These are phyloP conservation scores for Rhodomyrtus psidioides DNA, from an alignment of 441 rosid genomes.

Conservation along the genomic window DNA sequence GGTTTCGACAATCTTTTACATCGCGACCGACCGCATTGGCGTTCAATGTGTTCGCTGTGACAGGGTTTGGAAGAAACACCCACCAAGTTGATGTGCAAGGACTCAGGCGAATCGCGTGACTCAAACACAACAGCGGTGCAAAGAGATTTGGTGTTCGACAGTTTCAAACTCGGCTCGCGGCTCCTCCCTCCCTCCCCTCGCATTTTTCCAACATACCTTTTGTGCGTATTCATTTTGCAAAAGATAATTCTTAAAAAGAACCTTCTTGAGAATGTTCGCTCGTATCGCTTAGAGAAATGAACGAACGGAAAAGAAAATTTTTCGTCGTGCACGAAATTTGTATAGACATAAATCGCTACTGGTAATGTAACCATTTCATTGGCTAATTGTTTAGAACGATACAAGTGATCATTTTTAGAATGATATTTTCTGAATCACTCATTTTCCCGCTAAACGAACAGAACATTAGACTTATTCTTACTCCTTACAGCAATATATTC, in stretches of 20 bases:
- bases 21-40: no score
- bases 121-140: not conserved
- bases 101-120: not conserved
- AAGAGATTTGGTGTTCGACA: not conserved
- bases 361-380: not conserved
- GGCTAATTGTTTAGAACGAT: not conserved
- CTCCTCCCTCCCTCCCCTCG: not conserved
- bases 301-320: accelerated
- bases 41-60: no score
- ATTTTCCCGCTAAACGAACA: not conserved
- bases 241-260: not conserved
- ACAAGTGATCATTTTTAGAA: not conserved
- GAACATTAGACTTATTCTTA: not conserved
- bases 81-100: no score
- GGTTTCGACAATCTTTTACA: not conserved
- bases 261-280: not conserved
- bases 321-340: accelerated
- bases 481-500: not conserved
- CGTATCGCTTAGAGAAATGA: not conserved
- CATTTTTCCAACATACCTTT: no score
- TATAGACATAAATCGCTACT: accelerated
- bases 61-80: no score
- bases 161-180: not conserved
- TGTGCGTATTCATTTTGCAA: not conserved
- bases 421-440: not conserved